A percentile compares a stretch with the other conserved stretches of the same genome.
phyloP scores from a whole-genome alignment of 2,329 filamentous ascomycete species.

The Polychaeton citri region DNA sequence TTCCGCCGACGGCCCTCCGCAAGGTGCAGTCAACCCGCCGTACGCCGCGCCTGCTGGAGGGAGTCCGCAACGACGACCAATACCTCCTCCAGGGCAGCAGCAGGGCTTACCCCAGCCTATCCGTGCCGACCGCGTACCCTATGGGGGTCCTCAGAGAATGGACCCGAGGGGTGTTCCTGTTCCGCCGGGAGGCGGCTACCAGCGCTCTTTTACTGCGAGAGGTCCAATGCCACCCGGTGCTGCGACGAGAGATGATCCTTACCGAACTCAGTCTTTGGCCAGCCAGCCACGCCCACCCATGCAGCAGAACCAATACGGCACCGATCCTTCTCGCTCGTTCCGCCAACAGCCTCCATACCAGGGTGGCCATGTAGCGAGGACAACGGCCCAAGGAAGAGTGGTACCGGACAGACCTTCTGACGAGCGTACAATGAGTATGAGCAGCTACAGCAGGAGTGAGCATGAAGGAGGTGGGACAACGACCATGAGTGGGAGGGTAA shows the following conservation, averaged over 20 bases:
- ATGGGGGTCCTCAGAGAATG: constrained; percentile 58
- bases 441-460: constrained; percentile 59
- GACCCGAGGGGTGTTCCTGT: constrained; percentile 42
- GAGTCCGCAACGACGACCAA: constrained; percentile 27
- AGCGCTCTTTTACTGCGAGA: constrained; percentile 20
- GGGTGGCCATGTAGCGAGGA: constrained; percentile 47
- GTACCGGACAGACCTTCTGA: constrained; percentile 77
- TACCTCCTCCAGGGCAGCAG: constrained; percentile 30
- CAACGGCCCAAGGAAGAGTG: constrained; percentile 79
- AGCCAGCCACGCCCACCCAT: constrained; percentile 56
- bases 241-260: constrained; percentile 71
- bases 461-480: constrained; percentile 31
- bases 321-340: constrained; percentile 56
- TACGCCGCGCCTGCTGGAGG: constrained; percentile 16
- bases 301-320: constrained; percentile 46
- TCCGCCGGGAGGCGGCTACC: constrained; percentile 34
- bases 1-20: constrained; percentile 1
- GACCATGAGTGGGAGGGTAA: constrained; percentile 83
- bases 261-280: constrained; percentile 87
- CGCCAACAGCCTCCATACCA: constrained; percentile 63
- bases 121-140: constrained; percentile 53
- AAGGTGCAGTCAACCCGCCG: neutral
- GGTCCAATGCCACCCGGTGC: constrained; percentile 26
- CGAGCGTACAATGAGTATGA: constrained; percentile 94
- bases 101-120: constrained; percentile 48